Percentiles rank a stretch among this genome's conserved stretches.
These are phyloP conservation scores for Globisporangium paroecandrum DNA, from an alignment of 352 stramenopile genomes.

Conservation along the genomic window DNA sequence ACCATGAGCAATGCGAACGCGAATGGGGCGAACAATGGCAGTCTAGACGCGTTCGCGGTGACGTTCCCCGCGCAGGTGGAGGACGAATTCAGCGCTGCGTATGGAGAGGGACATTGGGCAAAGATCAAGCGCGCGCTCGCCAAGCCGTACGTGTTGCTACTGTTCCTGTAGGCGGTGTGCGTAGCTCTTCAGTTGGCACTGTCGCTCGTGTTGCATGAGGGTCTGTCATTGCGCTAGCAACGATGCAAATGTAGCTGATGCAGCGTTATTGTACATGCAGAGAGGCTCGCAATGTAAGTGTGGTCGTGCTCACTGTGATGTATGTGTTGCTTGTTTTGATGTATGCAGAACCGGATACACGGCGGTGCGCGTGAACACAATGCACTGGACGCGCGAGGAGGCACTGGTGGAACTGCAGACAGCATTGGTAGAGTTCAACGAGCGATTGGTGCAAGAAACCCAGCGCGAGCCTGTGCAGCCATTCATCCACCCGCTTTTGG, in stretches of 20 bases:
- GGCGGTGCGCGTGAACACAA: slow-evolving; percentile 75
- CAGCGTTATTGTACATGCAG: background rate
- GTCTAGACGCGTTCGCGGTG: slow-evolving; percentile 64
- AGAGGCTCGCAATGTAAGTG: background rate
- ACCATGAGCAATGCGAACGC: slow-evolving; percentile 10
- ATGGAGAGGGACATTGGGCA: slow-evolving; percentile 60
- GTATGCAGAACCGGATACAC: slow-evolving; percentile 57
- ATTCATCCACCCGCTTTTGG: slow-evolving; percentile 36
- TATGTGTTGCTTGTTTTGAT: slow-evolving; percentile 7
- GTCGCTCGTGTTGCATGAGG: background rate
- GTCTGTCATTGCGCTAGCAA: background rate
- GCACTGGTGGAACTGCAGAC: slow-evolving; percentile 41
- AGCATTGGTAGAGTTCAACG: slow-evolving; percentile 56
- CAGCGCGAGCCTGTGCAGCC: slow-evolving; percentile 35
- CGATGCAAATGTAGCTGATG: background rate
- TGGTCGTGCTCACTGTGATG: background rate
- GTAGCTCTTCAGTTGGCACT: background rate
- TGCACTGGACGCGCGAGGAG: slow-evolving; percentile 51
- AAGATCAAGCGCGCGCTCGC: slow-evolving; percentile 76
- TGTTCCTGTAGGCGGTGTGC: background rate
- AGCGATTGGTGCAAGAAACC: slow-evolving; percentile 35
- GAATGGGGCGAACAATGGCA: background rate
- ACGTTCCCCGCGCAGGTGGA: slow-evolving; percentile 70
- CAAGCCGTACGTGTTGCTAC: slow-evolving; percentile 36
- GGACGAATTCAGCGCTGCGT: slow-evolving; percentile 48